Evolutionary conservation across 163 green algal species (phyloP), one percentile per base, ranked within the genome.

Genomic region (Chlamydomonas reinhardtii): DNA sequence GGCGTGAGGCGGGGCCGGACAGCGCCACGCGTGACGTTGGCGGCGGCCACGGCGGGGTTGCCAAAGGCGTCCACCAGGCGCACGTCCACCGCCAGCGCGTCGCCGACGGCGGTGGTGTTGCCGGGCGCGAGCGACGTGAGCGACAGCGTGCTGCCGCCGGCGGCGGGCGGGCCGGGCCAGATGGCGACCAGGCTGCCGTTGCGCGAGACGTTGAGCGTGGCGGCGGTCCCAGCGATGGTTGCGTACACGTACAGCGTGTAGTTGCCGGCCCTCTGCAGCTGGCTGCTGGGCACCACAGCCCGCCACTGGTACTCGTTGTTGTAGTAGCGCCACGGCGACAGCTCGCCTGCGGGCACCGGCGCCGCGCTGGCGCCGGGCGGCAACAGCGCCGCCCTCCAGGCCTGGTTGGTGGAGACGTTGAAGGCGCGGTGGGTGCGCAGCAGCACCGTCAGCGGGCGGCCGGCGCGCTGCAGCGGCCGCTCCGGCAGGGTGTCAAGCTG

Each of bases 191-290:
- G n/a, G 66, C n/a, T 84, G 31, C 66, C 77, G 31, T 84, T 84
- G 43, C 66, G 37, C n/a, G 56, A 27, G 17, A 82, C n/a, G 22
- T n/a, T 48, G 37, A 22, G 65, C 19, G 76, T 4, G 34, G 29
- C 29, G 2, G 64, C 11, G 2, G 35, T 56, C 64, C 29, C 69
- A 48, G n/a, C 66, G n/a, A 69, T 84, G 22, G 35, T 32, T 4
- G 25, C 34, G 66, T 27, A 71, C 34, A 86, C 79, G 29, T 48
- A 78, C 31, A 86, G 34, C 27, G 54, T 79, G 34, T 86, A 86
- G 54, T 73, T 79, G 70, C 79, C 79, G 6, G 79, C 69, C 79
- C 79, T 25, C 29, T 66, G 70, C 25, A 87, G 27, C 9, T 39
- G 71, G 1, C 25, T 14, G 9, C 71, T 70, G 15, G 59, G 71